Conservation (phyloP, 208 protist genomes). For the Naegleria gruberi region DNA sequence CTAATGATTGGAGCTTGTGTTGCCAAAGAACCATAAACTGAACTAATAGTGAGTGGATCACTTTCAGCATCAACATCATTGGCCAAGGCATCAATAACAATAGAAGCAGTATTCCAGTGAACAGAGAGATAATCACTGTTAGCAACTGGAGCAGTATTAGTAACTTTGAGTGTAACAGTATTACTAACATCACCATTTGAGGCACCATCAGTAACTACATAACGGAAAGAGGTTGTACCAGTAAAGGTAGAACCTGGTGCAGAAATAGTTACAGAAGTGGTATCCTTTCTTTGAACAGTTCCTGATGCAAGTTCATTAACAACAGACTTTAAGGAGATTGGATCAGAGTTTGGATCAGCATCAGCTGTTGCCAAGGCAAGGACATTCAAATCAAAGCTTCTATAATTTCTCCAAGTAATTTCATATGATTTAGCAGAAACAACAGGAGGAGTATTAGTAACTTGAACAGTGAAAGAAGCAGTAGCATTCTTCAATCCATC, state of each 20-base stretch:
- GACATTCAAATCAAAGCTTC: not conserved
- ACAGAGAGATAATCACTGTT: not conserved
- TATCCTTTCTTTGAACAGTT: not conserved
- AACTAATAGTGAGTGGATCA: not conserved
- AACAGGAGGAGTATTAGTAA: not conserved
- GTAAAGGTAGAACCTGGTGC: not conserved
- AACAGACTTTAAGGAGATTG: not conserved
- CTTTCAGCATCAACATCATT: slow-evolving; percentile 1
- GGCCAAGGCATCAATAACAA: not conserved
- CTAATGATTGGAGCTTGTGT: not conserved
- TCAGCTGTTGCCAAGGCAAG: not conserved
- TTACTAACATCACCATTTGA: no score
- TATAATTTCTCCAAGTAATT: not conserved
- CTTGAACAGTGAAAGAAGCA: not conserved
- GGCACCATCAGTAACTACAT: not conserved
- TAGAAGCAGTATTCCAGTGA: not conserved
- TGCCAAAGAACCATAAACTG: not conserved
- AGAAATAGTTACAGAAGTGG: not conserved
- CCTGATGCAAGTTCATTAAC: not conserved
- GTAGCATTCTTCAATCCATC: not conserved
- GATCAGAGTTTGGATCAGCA: not conserved
- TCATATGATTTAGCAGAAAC: not conserved
- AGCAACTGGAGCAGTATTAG: slow-evolving; percentile 4
- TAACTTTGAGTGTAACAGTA: not conserved
- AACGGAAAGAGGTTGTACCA: not conserved